These are phyloP conservation scores for Syzygium malaccense DNA, from an alignment of 441 rosid species.

Conservation along the genomic window DNA sequence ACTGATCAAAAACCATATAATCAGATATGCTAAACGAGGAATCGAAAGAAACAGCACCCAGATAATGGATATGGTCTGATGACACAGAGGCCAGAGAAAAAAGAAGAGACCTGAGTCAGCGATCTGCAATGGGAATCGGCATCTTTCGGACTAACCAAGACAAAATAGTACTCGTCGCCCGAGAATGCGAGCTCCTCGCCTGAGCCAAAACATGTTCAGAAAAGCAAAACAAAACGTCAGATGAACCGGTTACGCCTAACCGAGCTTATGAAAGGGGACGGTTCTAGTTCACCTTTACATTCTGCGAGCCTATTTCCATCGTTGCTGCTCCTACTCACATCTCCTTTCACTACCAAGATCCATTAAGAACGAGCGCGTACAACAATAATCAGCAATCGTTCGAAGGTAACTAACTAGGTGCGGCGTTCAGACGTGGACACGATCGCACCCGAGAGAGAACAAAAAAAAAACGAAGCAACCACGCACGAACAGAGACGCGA, in stretches of 20 bases:
- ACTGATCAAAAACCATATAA: background rate
- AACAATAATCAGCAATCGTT: background rate
- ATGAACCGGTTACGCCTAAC: background rate
- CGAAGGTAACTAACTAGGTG: background rate
- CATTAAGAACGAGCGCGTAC: background rate
- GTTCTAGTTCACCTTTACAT: slow-evolving; percentile 20
- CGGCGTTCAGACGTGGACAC: background rate
- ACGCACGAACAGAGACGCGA: too few relatives aligned
- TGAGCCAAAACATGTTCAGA: background rate
- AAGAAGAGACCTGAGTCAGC: slow-evolving; percentile 38
- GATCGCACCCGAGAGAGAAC: background rate
- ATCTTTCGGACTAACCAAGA: slow-evolving; percentile 57
- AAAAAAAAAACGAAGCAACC: background rate
- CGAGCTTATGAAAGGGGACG: background rate
- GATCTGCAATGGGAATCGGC: slow-evolving; percentile 28
- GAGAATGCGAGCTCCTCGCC: slow-evolving; percentile 16
- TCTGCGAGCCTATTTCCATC: slow-evolving; percentile 3
- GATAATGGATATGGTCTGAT: background rate
- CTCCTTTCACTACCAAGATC: slow-evolving; percentile 29
- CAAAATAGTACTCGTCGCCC: slow-evolving; percentile 27
- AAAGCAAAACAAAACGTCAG: background rate
- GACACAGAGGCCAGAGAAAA: background rate
- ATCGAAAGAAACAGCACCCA: background rate
- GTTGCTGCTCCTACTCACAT: background rate
- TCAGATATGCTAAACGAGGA: background rate